Percentiles rank a stretch among this genome's conserved stretches.
phyloP scores from a whole-genome alignment of 352 stramenopile genomes.

The Achlya hypogyna region DNA sequence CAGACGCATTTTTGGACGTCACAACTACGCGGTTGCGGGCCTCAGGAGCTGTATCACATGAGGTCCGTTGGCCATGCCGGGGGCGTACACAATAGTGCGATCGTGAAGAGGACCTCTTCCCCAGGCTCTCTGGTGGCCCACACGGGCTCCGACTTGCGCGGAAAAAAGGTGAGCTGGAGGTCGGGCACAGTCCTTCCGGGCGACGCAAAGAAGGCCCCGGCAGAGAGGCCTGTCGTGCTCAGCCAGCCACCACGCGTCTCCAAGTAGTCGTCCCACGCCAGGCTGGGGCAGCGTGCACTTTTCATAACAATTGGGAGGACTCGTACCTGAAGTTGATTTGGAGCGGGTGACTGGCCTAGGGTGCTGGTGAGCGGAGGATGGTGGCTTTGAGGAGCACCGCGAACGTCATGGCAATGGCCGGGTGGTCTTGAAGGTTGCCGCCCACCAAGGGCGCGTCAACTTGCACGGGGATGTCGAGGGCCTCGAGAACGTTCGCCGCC shows the following conservation, averaged over 20 bases:
- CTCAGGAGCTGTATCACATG: conserved; percentile 29
- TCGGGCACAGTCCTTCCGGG: conserved; percentile 60
- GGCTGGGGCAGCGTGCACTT: conserved; percentile 25
- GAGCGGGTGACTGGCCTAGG: conserved; percentile 1
- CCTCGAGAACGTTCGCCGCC: conserved; percentile 32
- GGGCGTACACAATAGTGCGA: conserved; percentile 57
- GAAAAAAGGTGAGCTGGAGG: conserved; percentile 86
- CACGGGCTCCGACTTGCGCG: conserved; percentile 69
- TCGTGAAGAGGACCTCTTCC: conserved; percentile 68
- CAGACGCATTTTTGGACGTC: conserved; percentile 24
- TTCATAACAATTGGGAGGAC: background rate
- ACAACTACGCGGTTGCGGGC: conserved; percentile 35
- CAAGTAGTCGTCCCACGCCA: conserved; percentile 43
- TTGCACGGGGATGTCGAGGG: conserved; percentile 39
- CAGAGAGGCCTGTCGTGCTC: conserved; percentile 56
- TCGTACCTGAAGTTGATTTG: conserved; percentile 40
- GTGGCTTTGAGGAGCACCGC: conserved; percentile 27
- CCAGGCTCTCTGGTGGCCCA: conserved; percentile 38
- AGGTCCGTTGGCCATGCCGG: conserved; percentile 37
- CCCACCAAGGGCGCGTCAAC: conserved; percentile 69
- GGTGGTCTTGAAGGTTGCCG: conserved; percentile 86
- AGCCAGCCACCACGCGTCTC: conserved; percentile 37
- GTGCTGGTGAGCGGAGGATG: background rate
- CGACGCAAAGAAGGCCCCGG: conserved; percentile 63
- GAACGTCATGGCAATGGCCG: conserved; percentile 70